phyloP scores from a whole-genome alignment of 2,329 filamentous ascomycete genomes.

The Falciphora oryzae region DNA sequence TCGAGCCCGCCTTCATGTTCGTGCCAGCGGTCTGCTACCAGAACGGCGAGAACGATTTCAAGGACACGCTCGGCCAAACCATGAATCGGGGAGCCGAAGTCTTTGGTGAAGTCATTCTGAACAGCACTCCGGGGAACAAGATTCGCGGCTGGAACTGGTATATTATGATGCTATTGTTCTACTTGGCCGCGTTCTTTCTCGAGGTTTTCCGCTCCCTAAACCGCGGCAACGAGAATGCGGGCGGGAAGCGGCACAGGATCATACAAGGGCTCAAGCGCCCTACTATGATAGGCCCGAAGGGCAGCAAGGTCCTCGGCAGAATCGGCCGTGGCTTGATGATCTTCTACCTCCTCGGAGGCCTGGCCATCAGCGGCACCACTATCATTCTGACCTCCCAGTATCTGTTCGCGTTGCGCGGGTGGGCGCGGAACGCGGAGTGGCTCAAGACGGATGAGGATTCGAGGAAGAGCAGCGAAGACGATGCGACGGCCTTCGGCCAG shows the following conservation, averaged over 20 bases:
- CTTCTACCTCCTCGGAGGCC: conserved; percentile 15
- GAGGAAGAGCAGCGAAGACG: conserved; percentile 24
- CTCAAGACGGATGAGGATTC: conserved; percentile 14
- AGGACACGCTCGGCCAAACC: conserved; percentile 14
- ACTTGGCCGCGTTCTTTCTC: conserved; percentile 19
- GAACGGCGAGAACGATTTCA: conserved; percentile 10
- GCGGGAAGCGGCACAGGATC: conserved; percentile 16
- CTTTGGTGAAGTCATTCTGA: conserved; percentile 12
- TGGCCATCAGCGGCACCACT: conserved; percentile 20
- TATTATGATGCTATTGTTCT: conserved; percentile 21
- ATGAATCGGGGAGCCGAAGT: conserved; percentile 10
- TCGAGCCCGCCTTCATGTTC: conserved; percentile 21
- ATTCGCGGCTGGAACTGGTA: conserved; percentile 21
- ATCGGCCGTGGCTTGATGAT: neutral
- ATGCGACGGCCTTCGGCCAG: conserved; percentile 28
- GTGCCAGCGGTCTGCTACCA: conserved; percentile 28
- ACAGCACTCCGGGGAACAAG: conserved; percentile 9
- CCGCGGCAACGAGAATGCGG: conserved; percentile 14
- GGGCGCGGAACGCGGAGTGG: conserved; percentile 19
- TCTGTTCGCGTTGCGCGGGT: conserved; percentile 23
- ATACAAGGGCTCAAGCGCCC: conserved; percentile 9
- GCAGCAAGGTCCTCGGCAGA: neutral
- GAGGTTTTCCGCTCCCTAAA: conserved; percentile 19
- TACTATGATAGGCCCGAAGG: no score
- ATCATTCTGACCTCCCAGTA: conserved; percentile 19